These are phyloP conservation scores for Chloris gayana DNA, from an alignment of 176 grass and related monocot species.

Conservation along the genomic window DNA sequence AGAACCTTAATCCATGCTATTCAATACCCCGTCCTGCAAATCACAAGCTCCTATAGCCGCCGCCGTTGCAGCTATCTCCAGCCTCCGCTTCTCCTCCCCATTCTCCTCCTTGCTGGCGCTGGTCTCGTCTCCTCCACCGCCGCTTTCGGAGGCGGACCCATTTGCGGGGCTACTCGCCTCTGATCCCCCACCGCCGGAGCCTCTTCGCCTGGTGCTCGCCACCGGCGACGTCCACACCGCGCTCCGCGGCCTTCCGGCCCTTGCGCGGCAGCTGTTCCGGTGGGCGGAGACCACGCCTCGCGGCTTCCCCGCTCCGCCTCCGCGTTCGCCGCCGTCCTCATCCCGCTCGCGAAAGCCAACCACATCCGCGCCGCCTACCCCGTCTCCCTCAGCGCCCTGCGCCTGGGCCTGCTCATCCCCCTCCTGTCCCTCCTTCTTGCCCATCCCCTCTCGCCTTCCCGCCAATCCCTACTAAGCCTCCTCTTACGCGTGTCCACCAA, in stretches of 20 bases:
- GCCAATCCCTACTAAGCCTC: constrained; percentile 33
- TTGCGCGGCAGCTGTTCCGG: constrained; percentile 69
- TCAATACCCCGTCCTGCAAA: constrained; percentile 39
- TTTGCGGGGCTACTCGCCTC: constrained; percentile 38
- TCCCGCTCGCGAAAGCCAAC: constrained; percentile 52
- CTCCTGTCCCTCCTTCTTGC: constrained; percentile 44
- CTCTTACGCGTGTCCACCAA: constrained; percentile 58
- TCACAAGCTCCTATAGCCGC: constrained; percentile 40
- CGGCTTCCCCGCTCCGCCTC: constrained; percentile 61
- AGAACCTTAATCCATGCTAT: constrained; percentile 55
- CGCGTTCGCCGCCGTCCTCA: constrained; percentile 66
- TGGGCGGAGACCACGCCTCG: constrained; percentile 72
- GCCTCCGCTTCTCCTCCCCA: constrained; percentile 31
- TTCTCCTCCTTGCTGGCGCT: neutral
- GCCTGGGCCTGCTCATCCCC: constrained; percentile 63
- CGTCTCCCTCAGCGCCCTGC: constrained; percentile 60
- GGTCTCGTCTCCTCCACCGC: neutral
- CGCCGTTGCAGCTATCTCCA: constrained; percentile 37
- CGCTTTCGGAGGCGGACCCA: constrained; percentile 1
- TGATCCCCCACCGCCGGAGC: constrained; percentile 38
- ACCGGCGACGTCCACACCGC: constrained; percentile 45
- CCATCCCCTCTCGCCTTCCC: neutral
- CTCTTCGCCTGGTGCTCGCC: constrained; percentile 52
- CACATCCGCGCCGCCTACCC: constrained; percentile 46
- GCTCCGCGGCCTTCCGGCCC: constrained; percentile 44